These are phyloP conservation scores for Kwoniella europaea DNA, from an alignment of 768 basidiomycete species.

Conservation along the genomic window DNA sequence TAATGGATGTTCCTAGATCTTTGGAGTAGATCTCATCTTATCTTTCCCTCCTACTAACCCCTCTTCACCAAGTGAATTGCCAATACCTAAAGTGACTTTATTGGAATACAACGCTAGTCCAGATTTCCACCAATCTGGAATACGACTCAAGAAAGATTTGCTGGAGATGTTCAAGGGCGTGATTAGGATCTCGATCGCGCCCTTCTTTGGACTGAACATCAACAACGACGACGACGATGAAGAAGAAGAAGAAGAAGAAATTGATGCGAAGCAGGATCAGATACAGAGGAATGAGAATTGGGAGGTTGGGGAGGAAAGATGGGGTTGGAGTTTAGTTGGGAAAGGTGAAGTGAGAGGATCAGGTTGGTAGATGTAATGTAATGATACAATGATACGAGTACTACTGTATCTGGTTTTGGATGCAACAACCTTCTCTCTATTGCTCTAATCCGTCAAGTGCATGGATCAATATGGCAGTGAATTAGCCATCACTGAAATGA, in stretches of 20 bases:
- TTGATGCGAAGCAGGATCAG: neutral
- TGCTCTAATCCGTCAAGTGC: too few relatives aligned
- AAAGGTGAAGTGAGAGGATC: constrained; percentile 38
- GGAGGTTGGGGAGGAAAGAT: constrained; percentile 40
- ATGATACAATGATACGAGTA: neutral
- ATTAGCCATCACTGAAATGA: neutral
- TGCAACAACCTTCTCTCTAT: too few relatives aligned
- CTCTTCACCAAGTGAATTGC: constrained; percentile 9
- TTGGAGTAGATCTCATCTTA: constrained; percentile 89
- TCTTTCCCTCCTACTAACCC: constrained; percentile 56
- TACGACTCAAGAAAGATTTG: constrained; percentile 77
- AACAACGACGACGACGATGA: constrained; percentile 24
- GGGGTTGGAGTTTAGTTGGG: constrained; percentile 45
- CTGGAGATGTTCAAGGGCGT: constrained; percentile 78
- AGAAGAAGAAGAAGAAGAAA: constrained; percentile 24
- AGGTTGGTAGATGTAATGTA: constrained; percentile 8
- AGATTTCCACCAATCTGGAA: constrained; percentile 90
- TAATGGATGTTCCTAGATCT: constrained; percentile 62
- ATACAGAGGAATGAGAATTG: neutral
- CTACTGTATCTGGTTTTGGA: too few relatives aligned
- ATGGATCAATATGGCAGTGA: too few relatives aligned
- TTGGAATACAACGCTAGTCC: constrained; percentile 95
- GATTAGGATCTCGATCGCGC: constrained; percentile 70
- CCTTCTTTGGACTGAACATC: constrained; percentile 61
- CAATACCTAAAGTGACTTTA: constrained; percentile 65